A percentile compares a stretch with the other conserved stretches of the same genome.
Evolutionary conservation across 1,284 basidiomycete genomes (phyloP).

Genomic region (Neonothopanus nambi): DNA sequence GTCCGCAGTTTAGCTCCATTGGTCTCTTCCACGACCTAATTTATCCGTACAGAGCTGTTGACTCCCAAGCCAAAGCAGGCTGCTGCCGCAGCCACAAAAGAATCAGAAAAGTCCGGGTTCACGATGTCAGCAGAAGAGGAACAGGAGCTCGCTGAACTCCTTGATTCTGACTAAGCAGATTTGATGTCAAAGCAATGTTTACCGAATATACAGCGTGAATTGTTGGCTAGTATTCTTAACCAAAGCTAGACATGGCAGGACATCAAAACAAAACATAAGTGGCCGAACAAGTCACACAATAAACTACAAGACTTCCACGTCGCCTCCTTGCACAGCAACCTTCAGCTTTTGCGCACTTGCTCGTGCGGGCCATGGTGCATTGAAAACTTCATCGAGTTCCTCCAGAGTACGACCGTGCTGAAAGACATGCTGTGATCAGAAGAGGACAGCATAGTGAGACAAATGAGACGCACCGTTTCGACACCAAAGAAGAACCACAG

Average conservation of each 20-base stretch:
- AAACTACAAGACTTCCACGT: constrained; percentile 5
- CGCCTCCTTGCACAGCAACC: constrained; percentile 16
- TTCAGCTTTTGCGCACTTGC: constrained; percentile 23
- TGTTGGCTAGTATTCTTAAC: too few relatives aligned
- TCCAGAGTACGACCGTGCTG: constrained; percentile 27
- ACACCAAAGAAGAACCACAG: constrained; percentile 30
- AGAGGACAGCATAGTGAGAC: neutral
- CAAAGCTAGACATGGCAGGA: too few relatives aligned
- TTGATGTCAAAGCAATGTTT: constrained; percentile 1
- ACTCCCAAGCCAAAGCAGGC: constrained; percentile 37
- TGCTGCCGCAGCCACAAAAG: constrained; percentile 16
- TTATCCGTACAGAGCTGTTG: constrained; percentile 46
- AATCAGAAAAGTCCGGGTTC: constrained; percentile 26
- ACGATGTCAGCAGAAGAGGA: constrained; percentile 75
- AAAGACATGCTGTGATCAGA: neutral
- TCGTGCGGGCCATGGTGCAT: constrained; percentile 27
- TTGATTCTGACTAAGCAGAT: constrained; percentile 50
- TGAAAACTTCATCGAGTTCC: constrained; percentile 27
- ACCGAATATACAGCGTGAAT: too few relatives aligned
- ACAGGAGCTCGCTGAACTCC: constrained; percentile 76
- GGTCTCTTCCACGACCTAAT: neutral
- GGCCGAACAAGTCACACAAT: neutral
- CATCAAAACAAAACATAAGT: neutral
- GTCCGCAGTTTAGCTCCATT: constrained; percentile 40
- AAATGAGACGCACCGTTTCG: constrained; percentile 22